phyloP scores from a whole-genome alignment of 352 stramenopile genomes.

The Pythium sp. region DNA sequence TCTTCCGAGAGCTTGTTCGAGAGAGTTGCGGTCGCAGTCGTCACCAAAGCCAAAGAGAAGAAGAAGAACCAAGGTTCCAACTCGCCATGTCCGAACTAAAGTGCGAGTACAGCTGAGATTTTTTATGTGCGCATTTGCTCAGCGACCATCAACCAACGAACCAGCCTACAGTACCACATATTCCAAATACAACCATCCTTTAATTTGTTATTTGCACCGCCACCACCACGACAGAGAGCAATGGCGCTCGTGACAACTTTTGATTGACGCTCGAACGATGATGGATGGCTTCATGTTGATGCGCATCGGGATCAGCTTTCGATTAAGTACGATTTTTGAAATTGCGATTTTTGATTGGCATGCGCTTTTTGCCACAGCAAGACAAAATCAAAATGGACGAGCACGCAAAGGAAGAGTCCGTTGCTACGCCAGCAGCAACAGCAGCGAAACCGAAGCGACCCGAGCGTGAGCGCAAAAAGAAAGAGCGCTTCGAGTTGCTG shows the following conservation, averaged over 20 bases:
- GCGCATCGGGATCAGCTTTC: neutral
- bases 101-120: constrained; percentile 3
- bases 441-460: constrained; percentile 24
- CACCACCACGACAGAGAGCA: neutral
- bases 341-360: constrained; percentile 2
- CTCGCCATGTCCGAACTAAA: neutral
- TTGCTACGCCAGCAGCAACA: neutral
- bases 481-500: constrained; percentile 49
- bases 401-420: neutral
- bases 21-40: neutral
- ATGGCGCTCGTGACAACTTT: neutral
- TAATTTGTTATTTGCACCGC: neutral
- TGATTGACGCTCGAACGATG: too few relatives aligned
- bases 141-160: neutral
- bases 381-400: neutral
- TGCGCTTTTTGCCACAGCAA: neutral
- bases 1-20: neutral
- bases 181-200: neutral
- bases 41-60: neutral
- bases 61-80: constrained; percentile 2
- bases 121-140: neutral
- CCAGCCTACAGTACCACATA: neutral
- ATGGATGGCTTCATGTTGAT: neutral
- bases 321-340: neutral
- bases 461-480: constrained; percentile 45